Evolutionary conservation across 208 protist species (phyloP).

Genomic region (Trypanosoma cruzi): DNA sequence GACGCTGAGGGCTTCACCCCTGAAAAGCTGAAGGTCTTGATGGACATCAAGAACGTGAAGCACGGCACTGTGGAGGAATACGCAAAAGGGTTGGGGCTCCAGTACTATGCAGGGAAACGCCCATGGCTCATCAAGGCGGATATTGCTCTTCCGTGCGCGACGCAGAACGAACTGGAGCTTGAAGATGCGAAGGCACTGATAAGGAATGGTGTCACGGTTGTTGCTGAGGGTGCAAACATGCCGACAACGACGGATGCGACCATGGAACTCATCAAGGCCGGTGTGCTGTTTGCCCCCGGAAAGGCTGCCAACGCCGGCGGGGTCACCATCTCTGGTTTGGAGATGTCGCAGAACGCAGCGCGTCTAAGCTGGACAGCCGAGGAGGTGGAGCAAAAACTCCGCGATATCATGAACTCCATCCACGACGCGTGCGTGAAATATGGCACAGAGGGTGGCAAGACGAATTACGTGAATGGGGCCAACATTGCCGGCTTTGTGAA

Average conservation of each 20-base stretch:
- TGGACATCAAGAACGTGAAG: slow-evolving; percentile 71
- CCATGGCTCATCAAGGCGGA: slow-evolving; percentile 71
- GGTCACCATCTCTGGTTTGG: slow-evolving; percentile 92
- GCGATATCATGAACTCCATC: slow-evolving; percentile 92
- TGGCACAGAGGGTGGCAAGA: slow-evolving; percentile 47
- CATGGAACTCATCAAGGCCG: slow-evolving; percentile 43
- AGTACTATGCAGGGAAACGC: slow-evolving; percentile 68
- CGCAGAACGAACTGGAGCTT: slow-evolving; percentile 94
- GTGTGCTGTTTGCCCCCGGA: slow-evolving; percentile 86
- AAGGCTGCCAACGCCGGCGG: slow-evolving; percentile 96
- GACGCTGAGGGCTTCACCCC: slow-evolving; percentile 81
- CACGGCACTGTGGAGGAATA: slow-evolving; percentile 69
- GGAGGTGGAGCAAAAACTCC: slow-evolving; percentile 88
- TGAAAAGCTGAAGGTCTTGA: slow-evolving; percentile 69
- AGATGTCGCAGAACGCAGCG: slow-evolving; percentile 95
- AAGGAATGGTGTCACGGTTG: slow-evolving; percentile 69
- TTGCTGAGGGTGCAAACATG: slow-evolving; percentile 96
- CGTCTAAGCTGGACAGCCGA: slow-evolving; percentile 83
- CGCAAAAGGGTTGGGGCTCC: slow-evolving; percentile 54
- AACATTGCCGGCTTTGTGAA: slow-evolving; percentile 94
- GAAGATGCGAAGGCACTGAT: slow-evolving; percentile 76
- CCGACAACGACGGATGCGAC: slow-evolving; percentile 87
- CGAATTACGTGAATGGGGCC: slow-evolving; percentile 84
- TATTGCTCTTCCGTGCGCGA: slow-evolving; percentile 91
- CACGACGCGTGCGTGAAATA: slow-evolving; percentile 68